These are phyloP conservation scores for Flaveria brownii DNA, from an alignment of 129 eudicot species.

Conservation along the genomic window DNA sequence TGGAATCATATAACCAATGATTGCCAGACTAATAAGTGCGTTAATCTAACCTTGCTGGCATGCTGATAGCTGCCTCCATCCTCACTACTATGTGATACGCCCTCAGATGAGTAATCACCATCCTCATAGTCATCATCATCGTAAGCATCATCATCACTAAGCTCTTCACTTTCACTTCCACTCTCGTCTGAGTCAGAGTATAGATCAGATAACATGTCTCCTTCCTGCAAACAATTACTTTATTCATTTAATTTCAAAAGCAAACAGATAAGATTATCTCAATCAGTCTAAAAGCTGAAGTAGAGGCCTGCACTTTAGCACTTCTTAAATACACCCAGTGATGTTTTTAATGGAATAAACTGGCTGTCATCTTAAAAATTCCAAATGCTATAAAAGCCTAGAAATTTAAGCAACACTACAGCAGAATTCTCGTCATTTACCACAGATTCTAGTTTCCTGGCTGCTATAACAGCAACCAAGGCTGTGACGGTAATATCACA, in stretches of 20 bases:
- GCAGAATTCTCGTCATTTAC: not conserved
- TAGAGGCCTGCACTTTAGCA: not conserved
- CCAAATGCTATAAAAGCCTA: not conserved
- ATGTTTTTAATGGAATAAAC: no score
- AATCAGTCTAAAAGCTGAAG: not conserved
- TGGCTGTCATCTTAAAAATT: no score
- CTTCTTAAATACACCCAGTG: not conserved
- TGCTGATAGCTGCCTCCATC: slow-evolving; percentile 32
- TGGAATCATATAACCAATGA: not conserved
- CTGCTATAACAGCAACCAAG: not conserved
- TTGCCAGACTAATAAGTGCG: slow-evolving; percentile 9
- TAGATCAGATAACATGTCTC: slow-evolving; percentile 56
- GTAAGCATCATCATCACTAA: slow-evolving; percentile 60
- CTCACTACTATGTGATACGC: slow-evolving; percentile 52
- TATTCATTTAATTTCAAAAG: slow-evolving; percentile 16
- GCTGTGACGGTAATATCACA: not conserved
- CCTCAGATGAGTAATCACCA: slow-evolving; percentile 57
- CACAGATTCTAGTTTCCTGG: not conserved
- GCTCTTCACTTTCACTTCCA: slow-evolving; percentile 84
- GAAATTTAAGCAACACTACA: not conserved
- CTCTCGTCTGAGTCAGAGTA: slow-evolving; percentile 85
- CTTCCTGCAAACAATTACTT: slow-evolving; percentile 58
- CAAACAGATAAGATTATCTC: not conserved
- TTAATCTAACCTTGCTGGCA: slow-evolving; percentile 50
- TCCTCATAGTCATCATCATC: slow-evolving; percentile 58